phyloP scores from a whole-genome alignment of 2,329 filamentous ascomycete genomes.

The Penicillium hesseltinei region DNA sequence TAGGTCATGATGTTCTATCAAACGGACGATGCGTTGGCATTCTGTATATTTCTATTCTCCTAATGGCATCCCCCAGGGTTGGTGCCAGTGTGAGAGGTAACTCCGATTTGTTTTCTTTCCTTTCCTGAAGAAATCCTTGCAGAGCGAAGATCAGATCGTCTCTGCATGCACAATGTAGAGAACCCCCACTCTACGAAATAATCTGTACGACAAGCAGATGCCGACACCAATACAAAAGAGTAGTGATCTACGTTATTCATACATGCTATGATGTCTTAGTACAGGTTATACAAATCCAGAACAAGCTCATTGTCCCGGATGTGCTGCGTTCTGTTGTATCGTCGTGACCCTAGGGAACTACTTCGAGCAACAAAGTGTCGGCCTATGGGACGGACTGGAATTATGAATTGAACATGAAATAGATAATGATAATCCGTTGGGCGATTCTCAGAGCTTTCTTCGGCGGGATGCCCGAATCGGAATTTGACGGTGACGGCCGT shows the following conservation, averaged over 20 bases:
- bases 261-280: background rate
- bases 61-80: background rate
- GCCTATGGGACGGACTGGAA: constrained; percentile 9
- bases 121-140: background rate
- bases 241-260: background rate
- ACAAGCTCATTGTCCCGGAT: background rate
- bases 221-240: background rate
- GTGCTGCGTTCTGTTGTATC: background rate
- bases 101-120: background rate
- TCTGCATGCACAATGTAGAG: background rate
- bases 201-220: background rate
- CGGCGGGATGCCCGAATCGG: constrained; percentile 10
- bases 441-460: background rate
- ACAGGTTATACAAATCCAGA: background rate
- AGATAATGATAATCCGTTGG: constrained; percentile 10
- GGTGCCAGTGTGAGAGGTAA: background rate
- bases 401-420: constrained; percentile 7
- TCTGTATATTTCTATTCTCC: background rate
- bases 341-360: constrained; percentile 1
- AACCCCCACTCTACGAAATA: background rate
- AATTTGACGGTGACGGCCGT: constrained; percentile 11
- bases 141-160: background rate
- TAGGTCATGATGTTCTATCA: constrained; percentile 6
- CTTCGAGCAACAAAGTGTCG: background rate
- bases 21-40: constrained; percentile 4